Percentiles rank a stretch among this genome's conserved stretches.
phyloP scores from a whole-genome alignment of 2,329 filamentous ascomycete genomes.

The Colletotrichum sp. region DNA sequence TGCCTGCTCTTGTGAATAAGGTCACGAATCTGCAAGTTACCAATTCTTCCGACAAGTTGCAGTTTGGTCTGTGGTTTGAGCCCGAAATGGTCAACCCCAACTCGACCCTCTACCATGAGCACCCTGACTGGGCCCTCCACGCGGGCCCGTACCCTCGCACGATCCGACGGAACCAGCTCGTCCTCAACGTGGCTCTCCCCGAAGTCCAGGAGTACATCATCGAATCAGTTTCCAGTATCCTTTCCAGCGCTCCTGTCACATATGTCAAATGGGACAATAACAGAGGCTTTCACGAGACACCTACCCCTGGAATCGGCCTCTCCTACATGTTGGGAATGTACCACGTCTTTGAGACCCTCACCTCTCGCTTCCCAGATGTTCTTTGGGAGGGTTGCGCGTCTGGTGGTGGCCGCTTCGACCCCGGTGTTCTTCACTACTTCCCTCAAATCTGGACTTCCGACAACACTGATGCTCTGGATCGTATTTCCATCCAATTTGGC shows the following conservation, averaged over 20 bases:
- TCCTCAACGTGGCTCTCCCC: constrained; percentile 63
- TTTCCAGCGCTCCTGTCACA: constrained; percentile 56
- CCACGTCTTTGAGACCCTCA: constrained; percentile 64
- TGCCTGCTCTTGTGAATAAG: constrained; percentile 54
- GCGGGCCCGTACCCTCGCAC: constrained; percentile 62
- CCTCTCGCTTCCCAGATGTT: constrained; percentile 63
- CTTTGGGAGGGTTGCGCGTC: constrained; percentile 72
- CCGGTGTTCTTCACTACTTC: constrained; percentile 68
- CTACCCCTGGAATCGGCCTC: constrained; percentile 58
- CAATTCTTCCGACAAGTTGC: constrained; percentile 52
- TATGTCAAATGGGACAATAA: constrained; percentile 77
- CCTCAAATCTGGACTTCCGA: constrained; percentile 71
- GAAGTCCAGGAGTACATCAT: constrained; percentile 71
- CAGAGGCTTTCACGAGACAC: constrained; percentile 65
- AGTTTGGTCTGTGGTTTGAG: constrained; percentile 72
- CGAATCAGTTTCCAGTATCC: constrained; percentile 55
- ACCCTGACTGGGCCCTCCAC: constrained; percentile 69
- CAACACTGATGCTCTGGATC: constrained; percentile 66
- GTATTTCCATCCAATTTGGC: constrained; percentile 67
- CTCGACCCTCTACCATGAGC: constrained; percentile 63
- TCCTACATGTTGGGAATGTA: constrained; percentile 69
- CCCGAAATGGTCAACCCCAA: constrained; percentile 72
- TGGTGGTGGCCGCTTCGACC: constrained; percentile 68
- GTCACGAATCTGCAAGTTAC: constrained; percentile 54
- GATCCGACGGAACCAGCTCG: constrained; percentile 61